Evolutionary conservation across 2,329 filamentous ascomycete genomes (phyloP).

Genomic region (Endoconidiophora polonica): DNA sequence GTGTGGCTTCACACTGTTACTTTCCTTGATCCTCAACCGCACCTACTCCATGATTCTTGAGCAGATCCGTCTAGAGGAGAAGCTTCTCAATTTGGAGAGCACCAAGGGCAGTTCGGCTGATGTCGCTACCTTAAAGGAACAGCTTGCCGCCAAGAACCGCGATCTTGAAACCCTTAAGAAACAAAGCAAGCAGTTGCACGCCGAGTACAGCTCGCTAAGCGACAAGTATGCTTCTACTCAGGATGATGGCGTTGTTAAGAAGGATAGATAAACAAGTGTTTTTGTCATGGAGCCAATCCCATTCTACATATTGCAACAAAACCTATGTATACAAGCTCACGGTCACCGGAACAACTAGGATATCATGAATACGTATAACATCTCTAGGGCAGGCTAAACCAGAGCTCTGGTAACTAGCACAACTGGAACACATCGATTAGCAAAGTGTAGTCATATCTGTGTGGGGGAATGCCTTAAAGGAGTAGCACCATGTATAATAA

Average conservation of each 20-base stretch:
- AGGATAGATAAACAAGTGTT: conserved; percentile 30
- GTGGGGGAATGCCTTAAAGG: too few relatives aligned
- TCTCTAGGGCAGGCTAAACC: too few relatives aligned
- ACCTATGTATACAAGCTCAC: too few relatives aligned
- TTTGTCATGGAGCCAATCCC: background rate
- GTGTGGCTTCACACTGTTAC: conserved; percentile 96
- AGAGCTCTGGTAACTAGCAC: too few relatives aligned
- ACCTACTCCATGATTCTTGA: conserved; percentile 97
- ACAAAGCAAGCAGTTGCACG: conserved; percentile 67
- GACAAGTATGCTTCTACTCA: conserved; percentile 57
- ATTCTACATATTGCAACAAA: too few relatives aligned
- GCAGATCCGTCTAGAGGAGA: conserved; percentile 78
- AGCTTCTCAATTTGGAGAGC: conserved; percentile 63
- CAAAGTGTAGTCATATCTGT: too few relatives aligned
- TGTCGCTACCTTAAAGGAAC: conserved; percentile 50
- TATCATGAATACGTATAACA: too few relatives aligned
- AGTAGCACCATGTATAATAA: too few relatives aligned
- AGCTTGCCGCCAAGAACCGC: conserved; percentile 63
- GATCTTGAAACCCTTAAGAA: conserved; percentile 84
- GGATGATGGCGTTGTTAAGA: conserved; percentile 35
- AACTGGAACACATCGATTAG: too few relatives aligned
- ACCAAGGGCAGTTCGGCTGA: conserved; percentile 49
- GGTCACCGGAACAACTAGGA: too few relatives aligned
- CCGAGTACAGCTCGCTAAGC: conserved; percentile 72
- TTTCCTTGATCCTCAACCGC: conserved; percentile 95